These are phyloP conservation scores for Sclerotinia glacialis DNA, from an alignment of 2,329 filamentous ascomycete species.

Conservation along the genomic window DNA sequence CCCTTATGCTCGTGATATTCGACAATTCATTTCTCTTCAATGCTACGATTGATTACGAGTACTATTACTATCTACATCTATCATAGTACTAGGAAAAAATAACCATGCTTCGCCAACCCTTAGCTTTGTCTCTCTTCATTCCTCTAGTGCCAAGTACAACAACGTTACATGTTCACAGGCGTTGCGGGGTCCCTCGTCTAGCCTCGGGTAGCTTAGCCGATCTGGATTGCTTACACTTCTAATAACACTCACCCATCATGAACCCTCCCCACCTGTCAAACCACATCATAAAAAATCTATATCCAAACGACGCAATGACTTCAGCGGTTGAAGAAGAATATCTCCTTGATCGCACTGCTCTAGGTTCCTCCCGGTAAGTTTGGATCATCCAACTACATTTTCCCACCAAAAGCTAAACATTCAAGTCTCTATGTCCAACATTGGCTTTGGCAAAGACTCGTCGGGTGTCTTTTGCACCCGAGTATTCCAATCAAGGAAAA, in stretches of 20 bases:
- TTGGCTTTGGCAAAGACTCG: slow-evolving; percentile 14
- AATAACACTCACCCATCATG: neutral
- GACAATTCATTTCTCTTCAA: too few species aligned
- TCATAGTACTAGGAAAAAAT: too few species aligned
- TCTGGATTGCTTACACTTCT: too few species aligned
- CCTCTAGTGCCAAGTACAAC: too few species aligned
- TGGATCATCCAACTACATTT: neutral
- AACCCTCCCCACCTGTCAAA: neutral
- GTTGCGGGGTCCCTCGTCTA: neutral
- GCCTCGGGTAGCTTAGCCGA: neutral
- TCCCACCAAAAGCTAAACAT: neutral
- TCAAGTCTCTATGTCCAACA: slow-evolving; percentile 15
- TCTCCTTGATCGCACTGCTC: neutral
- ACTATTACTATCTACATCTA: too few species aligned
- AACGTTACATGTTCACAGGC: too few species aligned
- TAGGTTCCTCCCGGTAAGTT: slow-evolving; percentile 13
- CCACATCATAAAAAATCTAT: neutral
- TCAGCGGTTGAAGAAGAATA: neutral
- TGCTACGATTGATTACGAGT: too few species aligned
- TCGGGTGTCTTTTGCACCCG: slow-evolving; percentile 7
- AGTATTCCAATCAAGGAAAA: neutral
- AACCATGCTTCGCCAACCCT: neutral
- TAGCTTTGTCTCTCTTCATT: neutral
- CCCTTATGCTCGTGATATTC: too few species aligned
- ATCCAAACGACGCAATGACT: slow-evolving; percentile 4